Conservation (phyloP, 495 filamentous ascomycete genomes). For the Bacidia gigantensis region DNA sequence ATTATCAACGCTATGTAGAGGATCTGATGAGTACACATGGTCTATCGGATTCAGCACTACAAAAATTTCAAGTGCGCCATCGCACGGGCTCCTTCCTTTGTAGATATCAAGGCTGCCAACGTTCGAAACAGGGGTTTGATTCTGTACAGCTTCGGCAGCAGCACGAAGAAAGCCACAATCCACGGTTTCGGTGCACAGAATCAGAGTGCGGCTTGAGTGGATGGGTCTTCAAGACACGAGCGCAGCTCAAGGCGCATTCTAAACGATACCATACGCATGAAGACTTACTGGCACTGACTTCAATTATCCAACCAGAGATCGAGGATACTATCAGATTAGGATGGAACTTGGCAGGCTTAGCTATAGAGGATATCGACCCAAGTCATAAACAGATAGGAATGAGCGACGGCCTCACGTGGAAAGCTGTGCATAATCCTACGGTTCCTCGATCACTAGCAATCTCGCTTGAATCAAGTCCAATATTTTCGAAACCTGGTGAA, state of each 20-base stretch:
- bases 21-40: neutral
- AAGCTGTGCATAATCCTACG: neutral
- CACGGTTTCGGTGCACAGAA: slow-evolving; percentile 6
- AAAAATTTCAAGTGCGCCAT: slow-evolving; percentile 1
- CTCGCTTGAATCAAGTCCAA: too few species aligned
- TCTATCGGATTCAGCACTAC: neutral
- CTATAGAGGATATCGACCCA: neutral
- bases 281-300: neutral
- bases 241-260: slow-evolving; percentile 1
- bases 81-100: slow-evolving; percentile 4
- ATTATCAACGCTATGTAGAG: slow-evolving; percentile 7
- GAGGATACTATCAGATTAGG: neutral
- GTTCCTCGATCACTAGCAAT: neutral
- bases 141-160: slow-evolving; percentile 2
- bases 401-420: neutral
- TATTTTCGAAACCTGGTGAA: neutral
- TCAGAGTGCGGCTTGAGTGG: slow-evolving; percentile 1
- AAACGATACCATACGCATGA: slow-evolving; percentile 3
- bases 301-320: neutral
- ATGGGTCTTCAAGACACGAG: slow-evolving; percentile 2
- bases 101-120: neutral
- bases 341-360: neutral
- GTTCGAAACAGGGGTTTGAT: slow-evolving; percentile 4
- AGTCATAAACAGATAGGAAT: neutral
- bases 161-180: slow-evolving; percentile 9